phyloP scores from a whole-genome alignment of 2,329 filamentous ascomycete genomes.

The Ophiostoma sp. region DNA sequence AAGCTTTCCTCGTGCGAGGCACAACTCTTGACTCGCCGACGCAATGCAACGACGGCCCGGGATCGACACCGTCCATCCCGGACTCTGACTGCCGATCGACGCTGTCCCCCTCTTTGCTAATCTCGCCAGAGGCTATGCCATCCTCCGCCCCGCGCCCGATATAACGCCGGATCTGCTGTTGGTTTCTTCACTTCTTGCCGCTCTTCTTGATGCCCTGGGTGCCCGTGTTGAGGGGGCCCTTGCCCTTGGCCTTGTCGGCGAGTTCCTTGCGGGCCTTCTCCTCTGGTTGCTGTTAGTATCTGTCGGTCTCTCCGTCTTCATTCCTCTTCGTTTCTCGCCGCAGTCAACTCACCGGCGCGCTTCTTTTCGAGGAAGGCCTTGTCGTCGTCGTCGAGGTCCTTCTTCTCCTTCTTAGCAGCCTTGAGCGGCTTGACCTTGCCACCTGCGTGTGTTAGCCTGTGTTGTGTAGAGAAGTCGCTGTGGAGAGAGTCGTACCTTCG shows the following conservation, averaged over 20 bases:
- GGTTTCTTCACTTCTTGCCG: constrained; percentile 66
- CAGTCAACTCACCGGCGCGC: constrained; percentile 62
- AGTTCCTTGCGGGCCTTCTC: constrained; percentile 82
- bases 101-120: constrained; percentile 2
- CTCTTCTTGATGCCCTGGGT: constrained; percentile 95
- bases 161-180: constrained; percentile 2
- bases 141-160: neutral
- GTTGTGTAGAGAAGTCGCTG: constrained; percentile 12
- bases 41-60: constrained; percentile 9
- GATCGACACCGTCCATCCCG: constrained; percentile 2
- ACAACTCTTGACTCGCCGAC: neutral
- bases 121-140: neutral
- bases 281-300: constrained; percentile 43
- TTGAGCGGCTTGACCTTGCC: constrained; percentile 83
- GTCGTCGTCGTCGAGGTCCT: constrained; percentile 84
- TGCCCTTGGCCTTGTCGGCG: constrained; percentile 74
- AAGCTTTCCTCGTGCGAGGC: neutral
- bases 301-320: neutral
- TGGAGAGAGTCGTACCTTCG: constrained; percentile 46
- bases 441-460: constrained; percentile 44
- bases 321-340: neutral
- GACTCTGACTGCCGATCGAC: constrained; percentile 5
- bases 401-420: constrained; percentile 76
- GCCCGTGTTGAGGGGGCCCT: constrained; percentile 81
- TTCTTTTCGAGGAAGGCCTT: constrained; percentile 77